Evolutionary conservation across 1,139 yeast genomes (phyloP), one percentile per base, ranked within the genome.

Genomic region (Hyphopichia wangnamkhiaoensis): DNA sequence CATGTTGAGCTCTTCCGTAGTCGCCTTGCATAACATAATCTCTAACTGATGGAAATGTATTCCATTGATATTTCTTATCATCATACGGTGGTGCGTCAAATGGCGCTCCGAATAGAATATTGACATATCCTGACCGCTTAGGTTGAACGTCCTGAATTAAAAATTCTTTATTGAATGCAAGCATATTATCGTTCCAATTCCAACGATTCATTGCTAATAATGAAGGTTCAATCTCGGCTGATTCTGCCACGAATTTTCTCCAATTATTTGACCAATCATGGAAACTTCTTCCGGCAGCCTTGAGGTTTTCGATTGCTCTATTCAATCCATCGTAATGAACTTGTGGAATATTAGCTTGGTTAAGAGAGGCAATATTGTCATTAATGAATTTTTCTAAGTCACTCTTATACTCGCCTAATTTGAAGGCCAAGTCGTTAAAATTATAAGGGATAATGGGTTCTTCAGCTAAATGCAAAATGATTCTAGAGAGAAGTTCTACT

Each of bases 381-480:
- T 53, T 38, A 1, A 76, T 70, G 46, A 74, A 76, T 4, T 55
- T 53, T 42, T 72, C 71, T 37, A 89, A 61, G 40, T 82, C 85
- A 15, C 65, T 59, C 14, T 73, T 56, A 47, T 76, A 76, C 1
- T 59, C 53, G 19, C 65, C 66, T 31, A 89, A 48, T 13, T 65
- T 63, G 2, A 64, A 56, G 2, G 79, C 79, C 44, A 81, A 73
- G 7, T 70, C 68, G 2, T 58, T 59, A 29, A 87, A 61, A 53
- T 84, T 79, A 51, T 76, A 84, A 2, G 96, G 96, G 13, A 91
- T 68, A 31, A 88, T 59, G 2, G 97, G 95, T 31, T 74, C 78
- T 52, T 91, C 96, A 0, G 82, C 76, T 14, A 86, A 56, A 37
- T 76, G 71, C 15, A 90, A 57, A 0, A 75, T 61, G 5, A 85